Base-by-base conservation (phyloP, 306 rosid genomes). In the Inga oerstediana region DNA sequence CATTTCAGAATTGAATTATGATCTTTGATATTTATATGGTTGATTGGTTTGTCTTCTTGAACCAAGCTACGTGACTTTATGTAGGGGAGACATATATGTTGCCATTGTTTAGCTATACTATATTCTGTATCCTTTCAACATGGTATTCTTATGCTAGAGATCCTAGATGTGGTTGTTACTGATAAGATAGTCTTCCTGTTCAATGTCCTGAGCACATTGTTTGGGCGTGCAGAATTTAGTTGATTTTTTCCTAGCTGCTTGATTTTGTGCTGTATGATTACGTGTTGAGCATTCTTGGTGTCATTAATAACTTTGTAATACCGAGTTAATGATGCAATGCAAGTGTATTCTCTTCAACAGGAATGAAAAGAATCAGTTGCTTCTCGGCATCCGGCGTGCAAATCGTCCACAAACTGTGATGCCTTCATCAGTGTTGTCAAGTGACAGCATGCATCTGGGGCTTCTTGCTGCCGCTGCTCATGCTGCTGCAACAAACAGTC, bases 391-490 rank as follows among this genome's bases (percentile, higher is more conserved):
- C 58, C 93, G 99, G 16, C 93, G 95, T 20, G 97, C 99, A 27
- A 94, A 79, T 87, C 93, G 99, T n/a, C 97, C 97, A 22, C 99
- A 94, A 80, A 91, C 99, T 72, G 94, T 94, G 82, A 94, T 96
- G 98, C 99, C 99, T 79, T 96, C 99, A 19, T 96, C 97, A 12
- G 99, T 96, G 78, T 88, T 96, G 81, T 96, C 99, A 20, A 96
- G 99, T 82, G 99, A 96, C 69, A 96, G 99, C 88, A 96, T 96
- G 99, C 99, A 96, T 86, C 84, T 96, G 83, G 99, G 99, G 76
- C 99, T 96, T 89, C 98, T 96, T 84, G 99, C 99, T 74, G 99
- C 99, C 12, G 99, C 99, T 79, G 99, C 99, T 78, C 99, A 96
- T 72, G 99, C 99, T 72, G 99, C 99, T 82, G 90, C 97, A 68